phyloP scores from a whole-genome alignment of 139 green algal species.

The Desmodesmus armatus region DNA sequence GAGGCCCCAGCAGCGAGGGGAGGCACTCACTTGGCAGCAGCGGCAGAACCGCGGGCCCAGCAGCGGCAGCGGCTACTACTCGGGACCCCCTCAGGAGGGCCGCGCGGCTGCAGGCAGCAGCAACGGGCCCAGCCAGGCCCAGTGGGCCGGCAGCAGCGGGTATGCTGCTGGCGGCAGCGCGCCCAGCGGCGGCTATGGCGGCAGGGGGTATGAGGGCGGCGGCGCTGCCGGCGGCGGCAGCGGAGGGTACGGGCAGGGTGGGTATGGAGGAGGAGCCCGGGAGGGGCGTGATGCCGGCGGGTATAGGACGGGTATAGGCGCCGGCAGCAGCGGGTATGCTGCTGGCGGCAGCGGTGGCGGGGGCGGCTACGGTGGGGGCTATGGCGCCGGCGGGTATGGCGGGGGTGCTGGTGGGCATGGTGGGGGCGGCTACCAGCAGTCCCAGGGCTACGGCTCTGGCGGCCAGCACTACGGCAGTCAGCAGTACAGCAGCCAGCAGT shows the following conservation, averaged over 20 bases:
- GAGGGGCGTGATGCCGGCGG: not conserved
- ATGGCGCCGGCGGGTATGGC: not conserved
- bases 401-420: not conserved
- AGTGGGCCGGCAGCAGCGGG: not conserved
- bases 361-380: not conserved
- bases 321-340: not conserved
- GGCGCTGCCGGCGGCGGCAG: not conserved
- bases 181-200: conserved; percentile 11
- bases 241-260: not conserved
- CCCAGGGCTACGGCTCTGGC: not conserved
- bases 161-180: not conserved
- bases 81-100: too few species aligned
- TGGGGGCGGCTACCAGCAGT: conserved; percentile 13
- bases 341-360: conserved; percentile 3
- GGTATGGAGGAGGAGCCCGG: not conserved
- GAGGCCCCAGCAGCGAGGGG: conserved; percentile 15
- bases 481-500: conserved; percentile 17
- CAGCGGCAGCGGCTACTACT: not conserved
- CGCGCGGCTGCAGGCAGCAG: not conserved
- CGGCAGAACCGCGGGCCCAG: conserved; percentile 1
- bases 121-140: not conserved
- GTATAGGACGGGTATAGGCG: not conserved
- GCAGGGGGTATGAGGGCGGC: not conserved
- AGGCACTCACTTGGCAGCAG: conserved; percentile 37
- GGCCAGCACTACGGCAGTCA: not conserved